Percentiles rank a stretch among this genome's conserved stretches.
These are phyloP conservation scores for Backusella psychrophila DNA, from an alignment of 192 early-diverging fungal genomes.

Conservation along the genomic window DNA sequence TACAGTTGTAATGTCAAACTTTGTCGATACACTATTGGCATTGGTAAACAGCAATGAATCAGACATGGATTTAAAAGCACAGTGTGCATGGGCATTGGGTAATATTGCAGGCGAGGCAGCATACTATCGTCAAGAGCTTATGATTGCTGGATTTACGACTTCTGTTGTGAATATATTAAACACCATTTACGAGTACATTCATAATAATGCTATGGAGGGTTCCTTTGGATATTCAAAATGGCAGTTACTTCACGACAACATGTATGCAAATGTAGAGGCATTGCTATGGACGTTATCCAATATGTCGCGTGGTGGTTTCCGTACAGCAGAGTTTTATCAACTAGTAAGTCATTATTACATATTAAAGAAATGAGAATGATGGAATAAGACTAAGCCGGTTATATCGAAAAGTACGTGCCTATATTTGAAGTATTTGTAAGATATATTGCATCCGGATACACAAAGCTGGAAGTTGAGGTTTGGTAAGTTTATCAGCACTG, in stretches of 20 bases:
- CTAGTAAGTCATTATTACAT: neutral
- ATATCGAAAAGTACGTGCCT: neutral
- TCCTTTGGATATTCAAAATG: neutral
- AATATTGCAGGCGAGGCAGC: slow-evolving; percentile 39
- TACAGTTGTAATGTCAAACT: slow-evolving; percentile 16
- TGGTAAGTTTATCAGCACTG: neutral
- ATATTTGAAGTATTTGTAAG: neutral
- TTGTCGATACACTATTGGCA: slow-evolving; percentile 19
- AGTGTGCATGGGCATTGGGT: slow-evolving; percentile 38
- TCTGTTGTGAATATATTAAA: slow-evolving; percentile 15
- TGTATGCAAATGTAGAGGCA: slow-evolving; percentile 22
- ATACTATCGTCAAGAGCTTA: slow-evolving; percentile 22
- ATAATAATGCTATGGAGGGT: neutral
- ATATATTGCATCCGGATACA: neutral
- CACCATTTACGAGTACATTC: slow-evolving; percentile 2
- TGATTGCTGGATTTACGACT: slow-evolving; percentile 13
- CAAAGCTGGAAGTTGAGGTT: neutral
- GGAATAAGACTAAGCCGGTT: neutral
- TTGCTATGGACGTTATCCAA: slow-evolving; percentile 35
- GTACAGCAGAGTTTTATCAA: slow-evolving; percentile 19
- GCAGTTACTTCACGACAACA: neutral
- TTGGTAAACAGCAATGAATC: neutral
- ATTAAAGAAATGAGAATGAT: neutral
- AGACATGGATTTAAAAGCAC: slow-evolving; percentile 20
- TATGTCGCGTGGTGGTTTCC: slow-evolving; percentile 40